Evolutionary conservation across 2,329 filamentous ascomycete genomes (phyloP).

Genomic region (Penicillium sp.): DNA sequence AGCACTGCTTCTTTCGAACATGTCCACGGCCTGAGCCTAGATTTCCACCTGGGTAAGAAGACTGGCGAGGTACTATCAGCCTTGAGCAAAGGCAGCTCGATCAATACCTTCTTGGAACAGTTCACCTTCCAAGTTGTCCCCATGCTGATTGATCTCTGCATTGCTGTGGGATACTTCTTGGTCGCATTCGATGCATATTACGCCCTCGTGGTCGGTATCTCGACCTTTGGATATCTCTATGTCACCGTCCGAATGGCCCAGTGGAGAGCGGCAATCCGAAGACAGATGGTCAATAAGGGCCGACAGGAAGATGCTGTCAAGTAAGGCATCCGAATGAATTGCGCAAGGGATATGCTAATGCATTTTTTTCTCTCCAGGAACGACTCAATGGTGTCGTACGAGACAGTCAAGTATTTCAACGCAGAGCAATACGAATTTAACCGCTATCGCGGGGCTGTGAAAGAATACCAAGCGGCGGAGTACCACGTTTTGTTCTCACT

Average conservation of each 20-base stretch:
- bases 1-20: slow-evolving; percentile 96
- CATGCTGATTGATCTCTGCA: slow-evolving; percentile 83
- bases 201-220: slow-evolving; percentile 78
- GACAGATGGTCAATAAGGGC: slow-evolving; percentile 91
- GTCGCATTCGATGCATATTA: slow-evolving; percentile 80
- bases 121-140: slow-evolving; percentile 93
- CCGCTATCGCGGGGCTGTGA: slow-evolving; percentile 66
- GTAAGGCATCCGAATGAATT: slow-evolving; percentile 38
- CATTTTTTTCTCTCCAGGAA: slow-evolving; percentile 51
- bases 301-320: slow-evolving; percentile 95
- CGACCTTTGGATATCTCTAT: slow-evolving; percentile 95
- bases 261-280: slow-evolving; percentile 81
- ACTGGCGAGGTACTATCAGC: slow-evolving; percentile 95
- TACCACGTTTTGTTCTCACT: slow-evolving; percentile 71
- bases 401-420: slow-evolving; percentile 89
- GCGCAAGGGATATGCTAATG: neutral
- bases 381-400: slow-evolving; percentile 97
- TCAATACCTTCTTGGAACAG: slow-evolving; percentile 95
- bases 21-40: slow-evolving; percentile 87
- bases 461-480: slow-evolving; percentile 67
- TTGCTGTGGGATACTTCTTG: slow-evolving; percentile 79
- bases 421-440: slow-evolving; percentile 73
- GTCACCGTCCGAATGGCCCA: slow-evolving; percentile 94
- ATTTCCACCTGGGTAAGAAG: slow-evolving; percentile 94
- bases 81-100: slow-evolving; percentile 89